Base-by-base conservation (phyloP, 139 green algal genomes). In the Coccomyxa sp. region DNA sequence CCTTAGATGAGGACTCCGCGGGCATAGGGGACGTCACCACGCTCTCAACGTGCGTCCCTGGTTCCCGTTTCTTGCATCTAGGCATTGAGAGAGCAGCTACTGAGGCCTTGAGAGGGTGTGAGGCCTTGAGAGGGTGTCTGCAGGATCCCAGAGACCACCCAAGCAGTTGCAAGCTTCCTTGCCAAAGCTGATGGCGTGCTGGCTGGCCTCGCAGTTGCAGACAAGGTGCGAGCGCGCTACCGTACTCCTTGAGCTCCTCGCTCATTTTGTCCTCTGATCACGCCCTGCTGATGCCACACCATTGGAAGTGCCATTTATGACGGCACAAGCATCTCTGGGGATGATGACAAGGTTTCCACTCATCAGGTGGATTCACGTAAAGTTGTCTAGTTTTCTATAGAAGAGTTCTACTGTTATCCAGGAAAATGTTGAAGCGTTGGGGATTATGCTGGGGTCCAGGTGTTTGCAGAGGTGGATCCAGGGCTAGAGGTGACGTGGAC, bases 111-210 rank as follows among this genome's bases (percentile, higher is more conserved):
- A 10, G 3, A 63, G 17, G 18, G 25, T 32, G 15, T 58, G 28
- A 21, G 27, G 31, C 31, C 76, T 66, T 80, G 28, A 81, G 38
- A 18, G 13, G 25, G 57, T 51, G 25, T 57, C 10, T 63, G 45
- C 77, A 67, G 77, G 32, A 32, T 81, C 17, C 32, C 77, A 13
- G 38, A 80, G 78, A 85, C 79, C 38, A 96, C 89, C 0, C 83
- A 89, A 66, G 95, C 94, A 16, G 85, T 82, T 1, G 97, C 92
- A 14, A 93, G 88, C 14, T 99, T 99, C 81, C 82, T 98, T 27
- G 94, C 96, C 14, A 99, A 99, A 86, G 93, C 89, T 13, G 84
- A 93, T 18, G 97, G 97, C 11, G 88, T 97, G 15, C 79, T 99
- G 45, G 97, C 97, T 31, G 97, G 97, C 0, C 77, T 96, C 0